A percentile compares a stretch with the other conserved stretches of the same genome.
Conservation (phyloP, 306 rosid species). For the Cicer cuneatum region DNA sequence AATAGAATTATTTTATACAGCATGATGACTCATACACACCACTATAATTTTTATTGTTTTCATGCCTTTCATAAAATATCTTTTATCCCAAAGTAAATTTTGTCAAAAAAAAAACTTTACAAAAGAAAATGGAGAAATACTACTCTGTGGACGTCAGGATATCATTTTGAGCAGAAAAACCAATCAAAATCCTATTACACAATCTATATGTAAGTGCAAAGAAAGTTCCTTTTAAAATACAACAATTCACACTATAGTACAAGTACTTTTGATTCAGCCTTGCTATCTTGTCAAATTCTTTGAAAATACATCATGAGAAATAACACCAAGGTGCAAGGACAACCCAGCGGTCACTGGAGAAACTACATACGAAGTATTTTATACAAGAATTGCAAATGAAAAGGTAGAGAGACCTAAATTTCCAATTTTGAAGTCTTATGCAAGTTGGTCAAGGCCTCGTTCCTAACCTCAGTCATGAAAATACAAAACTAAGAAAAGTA, state of each 20-base stretch:
- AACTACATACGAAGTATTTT: background rate
- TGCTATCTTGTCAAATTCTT: background rate
- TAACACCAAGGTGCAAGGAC: background rate
- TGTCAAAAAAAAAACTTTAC: background rate
- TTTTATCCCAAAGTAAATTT: background rate
- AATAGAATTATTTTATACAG: background rate
- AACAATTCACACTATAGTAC: background rate
- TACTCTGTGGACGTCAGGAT: background rate
- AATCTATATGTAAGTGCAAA: too few species aligned
- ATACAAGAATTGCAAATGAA: background rate
- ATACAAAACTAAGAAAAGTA: too few species aligned
- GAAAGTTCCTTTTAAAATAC: background rate
- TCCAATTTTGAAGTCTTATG: too few species aligned
- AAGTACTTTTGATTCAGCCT: slow-evolving; percentile 15
- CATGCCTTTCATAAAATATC: background rate
- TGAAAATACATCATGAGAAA: slow-evolving; percentile 3
- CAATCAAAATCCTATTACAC: background rate
- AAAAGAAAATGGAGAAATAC: background rate
- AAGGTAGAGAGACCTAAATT: too few species aligned
- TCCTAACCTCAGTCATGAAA: too few species aligned
- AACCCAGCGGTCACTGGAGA: background rate
- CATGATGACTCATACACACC: background rate
- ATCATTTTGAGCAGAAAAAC: background rate
- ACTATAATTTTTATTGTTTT: too few species aligned
- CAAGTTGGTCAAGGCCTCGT: too few species aligned